Conservation (phyloP, 1,284 basidiomycete genomes). For the Rhodotorula glutinis region DNA sequence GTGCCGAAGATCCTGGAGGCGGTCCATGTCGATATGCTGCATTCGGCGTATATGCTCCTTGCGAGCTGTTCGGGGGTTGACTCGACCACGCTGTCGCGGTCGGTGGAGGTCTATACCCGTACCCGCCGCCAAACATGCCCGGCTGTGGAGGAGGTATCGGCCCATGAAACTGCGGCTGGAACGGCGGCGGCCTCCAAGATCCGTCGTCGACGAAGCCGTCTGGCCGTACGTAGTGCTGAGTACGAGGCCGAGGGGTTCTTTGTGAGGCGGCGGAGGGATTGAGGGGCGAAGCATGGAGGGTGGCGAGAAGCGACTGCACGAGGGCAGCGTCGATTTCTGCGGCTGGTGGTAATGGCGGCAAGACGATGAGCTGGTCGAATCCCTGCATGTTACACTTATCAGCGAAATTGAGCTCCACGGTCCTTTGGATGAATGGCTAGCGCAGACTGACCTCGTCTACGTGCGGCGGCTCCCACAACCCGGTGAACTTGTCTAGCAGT, state of each 20-base stretch:
- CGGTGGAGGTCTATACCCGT: no score
- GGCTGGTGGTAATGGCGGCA: constrained; percentile 33
- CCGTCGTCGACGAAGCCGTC: constrained; percentile 29
- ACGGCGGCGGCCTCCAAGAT: constrained; percentile 21
- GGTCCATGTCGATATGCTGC: no score
- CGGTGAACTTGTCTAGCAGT: constrained; percentile 37
- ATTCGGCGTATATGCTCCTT: no score
- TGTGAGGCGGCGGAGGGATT: constrained; percentile 16
- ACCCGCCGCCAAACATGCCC: no score
- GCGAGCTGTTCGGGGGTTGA: no score
- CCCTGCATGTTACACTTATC: no score
- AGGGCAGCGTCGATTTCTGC: constrained; percentile 23
- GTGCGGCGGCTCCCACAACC: constrained; percentile 30
- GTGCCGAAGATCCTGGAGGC: no score
- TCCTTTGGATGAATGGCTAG: no score
- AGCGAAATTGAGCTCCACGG: no score
- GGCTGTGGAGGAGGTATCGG: background rate
- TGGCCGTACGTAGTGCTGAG: background rate
- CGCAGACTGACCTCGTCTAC: constrained; percentile 32
- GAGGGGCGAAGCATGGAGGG: background rate
- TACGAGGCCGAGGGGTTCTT: constrained; percentile 9
- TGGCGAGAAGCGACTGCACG: constrained; percentile 21
- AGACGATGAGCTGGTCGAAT: constrained; percentile 39
- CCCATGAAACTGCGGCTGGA: background rate
- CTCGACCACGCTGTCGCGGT: no score